Percentiles rank a stretch among this genome's conserved stretches.
Evolutionary conservation across 257 asterid genomes (phyloP).

Genomic region (Solanum piurae): DNA sequence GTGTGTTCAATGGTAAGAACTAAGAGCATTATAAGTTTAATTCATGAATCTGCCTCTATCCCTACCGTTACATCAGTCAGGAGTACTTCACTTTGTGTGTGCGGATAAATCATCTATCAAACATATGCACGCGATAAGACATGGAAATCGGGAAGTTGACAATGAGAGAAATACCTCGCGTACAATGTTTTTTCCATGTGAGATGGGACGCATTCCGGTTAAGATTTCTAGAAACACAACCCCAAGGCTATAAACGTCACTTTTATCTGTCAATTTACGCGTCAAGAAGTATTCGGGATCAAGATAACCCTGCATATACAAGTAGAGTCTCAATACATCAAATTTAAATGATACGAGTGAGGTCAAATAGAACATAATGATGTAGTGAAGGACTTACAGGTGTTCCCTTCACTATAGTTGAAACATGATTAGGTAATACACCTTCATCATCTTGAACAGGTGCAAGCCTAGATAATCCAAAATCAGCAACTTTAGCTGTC

Average conservation of each 20-base stretch:
- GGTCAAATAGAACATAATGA: not conserved
- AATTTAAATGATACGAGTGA: not conserved
- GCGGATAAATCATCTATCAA: not conserved
- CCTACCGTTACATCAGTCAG: not conserved
- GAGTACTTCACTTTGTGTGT: not conserved
- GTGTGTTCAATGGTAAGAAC: not conserved
- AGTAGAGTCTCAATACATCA: not conserved
- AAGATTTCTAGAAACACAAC: conserved; percentile 73
- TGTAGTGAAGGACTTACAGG: conserved; percentile 41
- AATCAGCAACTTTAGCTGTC: conserved; percentile 85
- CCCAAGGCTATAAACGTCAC: conserved; percentile 85
- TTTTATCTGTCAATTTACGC: conserved; percentile 69
- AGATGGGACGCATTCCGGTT: conserved; percentile 81
- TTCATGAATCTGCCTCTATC: not conserved
- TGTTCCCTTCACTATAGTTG: conserved; percentile 85
- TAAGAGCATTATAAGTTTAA: not conserved
- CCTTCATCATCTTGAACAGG: conserved; percentile 53
- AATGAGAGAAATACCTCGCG: conserved; percentile 49
- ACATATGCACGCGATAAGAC: not conserved
- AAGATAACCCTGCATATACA: conserved; percentile 62
- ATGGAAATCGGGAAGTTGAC: not conserved
- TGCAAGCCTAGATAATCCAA: conserved; percentile 89
- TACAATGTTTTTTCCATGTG: conserved; percentile 74
- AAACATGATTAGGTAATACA: conserved; percentile 35
- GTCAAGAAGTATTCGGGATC: conserved; percentile 86